These are phyloP conservation scores for Torulaspora indica DNA, from an alignment of 805 yeast genomes.

Conservation along the genomic window DNA sequence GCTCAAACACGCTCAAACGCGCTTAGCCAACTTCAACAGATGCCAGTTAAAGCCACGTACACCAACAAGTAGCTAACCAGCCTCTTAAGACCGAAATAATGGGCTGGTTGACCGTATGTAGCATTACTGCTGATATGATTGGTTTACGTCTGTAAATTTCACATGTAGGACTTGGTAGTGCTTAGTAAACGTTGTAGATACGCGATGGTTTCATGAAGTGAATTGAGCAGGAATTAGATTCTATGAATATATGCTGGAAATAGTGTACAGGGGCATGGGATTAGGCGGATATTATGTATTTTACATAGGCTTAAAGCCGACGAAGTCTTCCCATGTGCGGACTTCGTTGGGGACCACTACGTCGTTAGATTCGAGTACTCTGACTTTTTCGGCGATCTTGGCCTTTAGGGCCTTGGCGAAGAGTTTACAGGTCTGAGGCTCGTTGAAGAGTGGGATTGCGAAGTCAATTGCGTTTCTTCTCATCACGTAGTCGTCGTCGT, in stretches of 20 bases:
- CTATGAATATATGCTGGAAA: too few species aligned
- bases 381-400: constrained; percentile 51
- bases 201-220: too few species aligned
- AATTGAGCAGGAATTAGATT: too few species aligned
- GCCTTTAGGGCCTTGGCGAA: constrained; percentile 78
- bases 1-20: constrained; percentile 4
- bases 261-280: too few species aligned
- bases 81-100: too few species aligned
- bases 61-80: too few species aligned
- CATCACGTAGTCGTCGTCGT: constrained; percentile 94
- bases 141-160: not conserved
- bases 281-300: not conserved
- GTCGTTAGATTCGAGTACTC: constrained; percentile 45
- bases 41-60: not conserved
- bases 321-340: constrained; percentile 92
- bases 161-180: too few species aligned
- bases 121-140: not conserved
- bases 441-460: constrained; percentile 93
- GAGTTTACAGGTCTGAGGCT: constrained; percentile 85
- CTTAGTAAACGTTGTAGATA: too few species aligned
- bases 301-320: constrained; percentile 84
- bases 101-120: too few species aligned
- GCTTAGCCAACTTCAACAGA: not conserved
- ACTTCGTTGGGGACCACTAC: constrained; percentile 79
- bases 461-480: constrained; percentile 99